A percentile compares a stretch with the other conserved stretches of the same genome.
These are phyloP conservation scores for Yarrowia osloensis DNA, from an alignment of 805 yeast species.

Conservation along the genomic window DNA sequence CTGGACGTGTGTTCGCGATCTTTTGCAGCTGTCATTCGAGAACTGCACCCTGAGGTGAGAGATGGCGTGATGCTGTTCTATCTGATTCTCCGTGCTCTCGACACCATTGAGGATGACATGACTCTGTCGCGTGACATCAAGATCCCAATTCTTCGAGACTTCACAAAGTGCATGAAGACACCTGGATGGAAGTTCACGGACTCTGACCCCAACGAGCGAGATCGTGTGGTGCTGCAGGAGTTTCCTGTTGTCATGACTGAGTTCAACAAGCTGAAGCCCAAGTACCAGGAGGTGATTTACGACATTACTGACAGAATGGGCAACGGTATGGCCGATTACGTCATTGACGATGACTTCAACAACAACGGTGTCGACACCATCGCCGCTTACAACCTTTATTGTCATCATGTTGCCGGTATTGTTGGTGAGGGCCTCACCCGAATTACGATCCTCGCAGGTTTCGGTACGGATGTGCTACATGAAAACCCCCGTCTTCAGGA, in stretches of 20 bases:
- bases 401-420: constrained; percentile 96
- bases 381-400: constrained; percentile 83
- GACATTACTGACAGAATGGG: constrained; percentile 89
- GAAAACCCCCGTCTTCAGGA: constrained; percentile 62
- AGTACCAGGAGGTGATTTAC: constrained; percentile 74
- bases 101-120: constrained; percentile 97
- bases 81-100: constrained; percentile 83
- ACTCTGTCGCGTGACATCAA: constrained; percentile 70
- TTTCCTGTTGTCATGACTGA: constrained; percentile 71
- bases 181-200: constrained; percentile 83
- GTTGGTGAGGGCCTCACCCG: constrained; percentile 96
- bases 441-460: constrained; percentile 72
- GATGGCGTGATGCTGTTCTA: constrained; percentile 80
- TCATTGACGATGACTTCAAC: constrained; percentile 66
- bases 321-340: constrained; percentile 95
- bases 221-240: constrained; percentile 76
- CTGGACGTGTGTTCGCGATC: constrained; percentile 79
- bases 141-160: constrained; percentile 69
- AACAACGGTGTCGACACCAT: constrained; percentile 80
- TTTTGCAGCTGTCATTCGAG: constrained; percentile 90
- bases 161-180: constrained; percentile 61
- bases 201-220: constrained; percentile 70
- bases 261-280: constrained; percentile 69
- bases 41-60: constrained; percentile 85
- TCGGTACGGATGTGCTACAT: constrained; percentile 57